Base-by-base conservation (phyloP, 306 rosid genomes). In the Aeschynomene evenia region DNA sequence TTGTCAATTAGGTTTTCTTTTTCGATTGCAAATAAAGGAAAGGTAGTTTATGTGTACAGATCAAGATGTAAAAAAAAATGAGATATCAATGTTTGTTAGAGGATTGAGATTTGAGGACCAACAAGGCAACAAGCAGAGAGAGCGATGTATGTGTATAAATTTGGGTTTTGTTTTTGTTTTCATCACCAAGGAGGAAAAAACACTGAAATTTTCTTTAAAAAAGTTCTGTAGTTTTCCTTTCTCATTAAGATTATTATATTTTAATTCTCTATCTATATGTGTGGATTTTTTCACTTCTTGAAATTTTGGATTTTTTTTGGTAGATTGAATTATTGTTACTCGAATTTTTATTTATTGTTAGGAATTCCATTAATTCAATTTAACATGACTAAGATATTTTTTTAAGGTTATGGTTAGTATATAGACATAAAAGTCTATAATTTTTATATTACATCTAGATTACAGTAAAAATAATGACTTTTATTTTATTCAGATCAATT, bases 91-190 rank as follows among this genome's bases (percentile, higher is more conserved):
- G 63, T 57, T 48, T 70, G 74, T 49, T 80, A 62, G 39, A 31
- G 60, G 80, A 70, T 75, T 63, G 73, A 39, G 74, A 75, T 70
- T 75, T 75, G 20, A 58, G 78, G 77, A 67, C 63, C 8, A 16
- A 45, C 42, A 53, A 46, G 31, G 63, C 21, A 42, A 19, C n/a
- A n/a, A n/a, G n/a, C n/a, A 48, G 19, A 1, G 51, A 63, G 45
- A 20, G 45, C 1, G 15, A 55, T 75, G 73, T 79, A 55, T 75
- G 73, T 79, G 77, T 80, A 58, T n/a, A 70, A 63, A 56, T 39
- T 75, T 80, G n/a, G n/a, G 48, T 63, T 39, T 66, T 59, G 65
- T 56, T 57, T n/a, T n/a, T n/a, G n/a, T n/a, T n/a, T n/a, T 72
- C 60, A 66, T 72, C 63, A 66, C 23, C 23, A 66, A 48, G 62